Conservation (phyloP, 164 flowering plant genomes). For the Vitis labrusca region DNA sequence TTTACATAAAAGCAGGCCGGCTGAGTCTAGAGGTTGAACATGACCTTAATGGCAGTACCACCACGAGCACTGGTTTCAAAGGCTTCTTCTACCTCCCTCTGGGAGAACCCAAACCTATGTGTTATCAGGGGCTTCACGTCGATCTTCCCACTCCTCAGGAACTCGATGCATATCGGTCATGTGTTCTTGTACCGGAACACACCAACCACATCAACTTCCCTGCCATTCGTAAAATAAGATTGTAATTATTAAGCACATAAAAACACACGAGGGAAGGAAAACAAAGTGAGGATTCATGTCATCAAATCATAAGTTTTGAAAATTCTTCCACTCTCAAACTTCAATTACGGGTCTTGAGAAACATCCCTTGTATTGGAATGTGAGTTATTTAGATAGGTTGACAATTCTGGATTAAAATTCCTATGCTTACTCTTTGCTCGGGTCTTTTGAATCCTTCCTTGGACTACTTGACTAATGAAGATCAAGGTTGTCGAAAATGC, state of each 20-base stretch:
- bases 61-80: conserved; percentile 97
- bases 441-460: no score
- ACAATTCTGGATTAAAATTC: no score
- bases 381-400: no score
- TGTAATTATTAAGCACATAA: no score
- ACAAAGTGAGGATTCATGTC: no score
- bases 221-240: conserved; percentile 11
- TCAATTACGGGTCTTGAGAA: no score
- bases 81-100: conserved; percentile 85
- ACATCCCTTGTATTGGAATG: no score
- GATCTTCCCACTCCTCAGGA: conserved; percentile 84
- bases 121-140: conserved; percentile 97
- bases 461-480: no score
- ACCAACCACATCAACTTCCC: conserved; percentile 91
- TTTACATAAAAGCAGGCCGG: neutral
- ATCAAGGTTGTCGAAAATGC: no score
- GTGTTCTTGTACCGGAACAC: conserved; percentile 91
- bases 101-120: conserved; percentile 92
- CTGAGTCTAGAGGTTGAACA: conserved; percentile 72
- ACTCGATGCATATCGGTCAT: conserved; percentile 93
- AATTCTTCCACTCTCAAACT: no score
- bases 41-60: conserved; percentile 89
- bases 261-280: neutral
- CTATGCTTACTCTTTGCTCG: no score
- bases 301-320: no score